Evolutionary conservation across 192 early-diverging fungal species (phyloP), one percentile per base, ranked within the genome.

Genomic region (Linnemannia zychae): DNA sequence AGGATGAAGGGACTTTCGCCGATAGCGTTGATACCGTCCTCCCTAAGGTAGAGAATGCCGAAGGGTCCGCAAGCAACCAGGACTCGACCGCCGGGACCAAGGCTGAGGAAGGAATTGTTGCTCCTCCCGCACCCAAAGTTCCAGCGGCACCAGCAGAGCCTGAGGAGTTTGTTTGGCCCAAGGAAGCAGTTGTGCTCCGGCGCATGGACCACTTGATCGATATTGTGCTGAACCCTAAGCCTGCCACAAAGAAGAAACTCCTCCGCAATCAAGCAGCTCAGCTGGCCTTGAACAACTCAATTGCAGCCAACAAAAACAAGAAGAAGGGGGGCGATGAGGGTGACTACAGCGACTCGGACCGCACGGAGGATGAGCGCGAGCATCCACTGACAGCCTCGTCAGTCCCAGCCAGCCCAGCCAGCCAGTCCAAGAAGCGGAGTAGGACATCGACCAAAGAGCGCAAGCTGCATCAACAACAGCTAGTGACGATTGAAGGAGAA

Each of bases 201-300:
- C 91, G 91, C 11, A 88, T 92, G 66, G 89, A 92, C 37, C 82
- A 88, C 31, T 71, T 92, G 67, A 90, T 89, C 72, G 88, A 90
- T 49, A 87, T 92, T 67, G 88, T 92, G 13, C 44, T 89, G 2
- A 84, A 89, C 33, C 91, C 91, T 22, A 90, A 89, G 65, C 89
- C 89, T 16, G 69, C 86, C n/a, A 79, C 88, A 16, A 88, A 89
- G 77, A 87, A 88, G 76, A 87, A 88, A 71, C 79, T 79, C 49
- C 76, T 66, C 2, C 83, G 77, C 16, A 74, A 73, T 53, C 83
- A 85, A 49, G 83, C 83, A 2, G 83, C 83, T 7, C 83, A 79
- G 44, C 44, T 85, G 63, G 83, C 83, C 7, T 69, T 85, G 1
- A 85, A 79, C 70, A 85, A 79, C 31, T 76, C 77, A 24, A 28